Percentiles rank a stretch among this genome's conserved stretches.
Evolutionary conservation across 1,284 basidiomycete species (phyloP).

Genomic region (Fomitiporia mediterranea): DNA sequence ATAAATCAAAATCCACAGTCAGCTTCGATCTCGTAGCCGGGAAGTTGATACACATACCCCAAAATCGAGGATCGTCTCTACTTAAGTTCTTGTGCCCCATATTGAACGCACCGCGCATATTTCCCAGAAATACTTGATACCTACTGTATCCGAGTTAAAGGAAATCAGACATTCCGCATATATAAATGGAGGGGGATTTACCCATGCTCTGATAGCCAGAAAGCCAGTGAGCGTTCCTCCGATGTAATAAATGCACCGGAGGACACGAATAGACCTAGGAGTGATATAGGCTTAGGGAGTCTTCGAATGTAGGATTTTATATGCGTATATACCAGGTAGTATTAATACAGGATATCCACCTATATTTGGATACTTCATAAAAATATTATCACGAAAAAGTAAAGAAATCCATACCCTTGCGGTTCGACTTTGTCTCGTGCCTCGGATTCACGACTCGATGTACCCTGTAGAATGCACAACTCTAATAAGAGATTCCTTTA

Average conservation of each 20-base stretch:
- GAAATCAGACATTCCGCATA: no score
- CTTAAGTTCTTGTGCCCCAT: conserved; percentile 51
- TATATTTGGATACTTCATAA: background rate
- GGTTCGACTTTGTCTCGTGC: conserved; percentile 36
- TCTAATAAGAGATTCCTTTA: no score
- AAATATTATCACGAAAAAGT: background rate
- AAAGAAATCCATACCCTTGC: conserved; percentile 26
- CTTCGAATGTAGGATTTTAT: no score
- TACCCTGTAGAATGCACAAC: conserved; percentile 33
- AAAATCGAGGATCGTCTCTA: conserved; percentile 51
- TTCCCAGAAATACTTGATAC: conserved; percentile 60
- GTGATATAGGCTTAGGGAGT: background rate
- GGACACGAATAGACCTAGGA: conserved; percentile 48
- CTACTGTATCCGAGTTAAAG: conserved; percentile 25
- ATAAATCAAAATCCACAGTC: background rate
- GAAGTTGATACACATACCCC: conserved; percentile 38
- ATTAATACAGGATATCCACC: conserved; percentile 54
- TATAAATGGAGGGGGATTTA: conserved; percentile 19
- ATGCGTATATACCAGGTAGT: conserved; percentile 43
- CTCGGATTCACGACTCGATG: conserved; percentile 47
- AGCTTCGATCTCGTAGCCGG: no score
- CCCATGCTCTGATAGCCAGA: conserved; percentile 54
- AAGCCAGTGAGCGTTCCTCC: conserved; percentile 55
- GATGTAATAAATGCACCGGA: conserved; percentile 59
- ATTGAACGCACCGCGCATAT: conserved; percentile 54